These are phyloP conservation scores for Colletotrichum tropicicola DNA, from an alignment of 2,329 filamentous ascomycete genomes.

Conservation along the genomic window DNA sequence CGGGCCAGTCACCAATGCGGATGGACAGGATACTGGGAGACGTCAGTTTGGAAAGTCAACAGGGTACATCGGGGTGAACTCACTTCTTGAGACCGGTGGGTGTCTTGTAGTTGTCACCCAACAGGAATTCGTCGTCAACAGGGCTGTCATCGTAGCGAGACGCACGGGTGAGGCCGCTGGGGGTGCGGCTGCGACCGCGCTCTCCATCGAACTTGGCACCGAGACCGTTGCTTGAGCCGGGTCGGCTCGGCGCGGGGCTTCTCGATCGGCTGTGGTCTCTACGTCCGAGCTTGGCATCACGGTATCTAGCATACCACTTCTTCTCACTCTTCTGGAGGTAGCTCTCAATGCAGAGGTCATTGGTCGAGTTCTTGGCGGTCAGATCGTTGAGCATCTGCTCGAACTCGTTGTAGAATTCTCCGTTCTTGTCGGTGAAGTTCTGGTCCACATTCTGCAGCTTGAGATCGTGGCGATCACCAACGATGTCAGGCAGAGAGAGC, in stretches of 20 bases:
- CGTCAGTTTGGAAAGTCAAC: not conserved
- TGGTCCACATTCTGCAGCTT: slow-evolving; percentile 73
- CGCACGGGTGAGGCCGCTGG: slow-evolving; percentile 40
- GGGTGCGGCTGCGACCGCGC: slow-evolving; percentile 34
- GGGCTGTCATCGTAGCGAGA: slow-evolving; percentile 25
- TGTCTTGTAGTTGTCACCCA: slow-evolving; percentile 64
- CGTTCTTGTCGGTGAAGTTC: slow-evolving; percentile 72
- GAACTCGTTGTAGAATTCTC: slow-evolving; percentile 68
- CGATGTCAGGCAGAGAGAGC: slow-evolving; percentile 64
- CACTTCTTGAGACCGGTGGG: slow-evolving; percentile 64
- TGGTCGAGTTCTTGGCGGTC: slow-evolving; percentile 63
- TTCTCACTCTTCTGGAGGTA: slow-evolving; percentile 73
- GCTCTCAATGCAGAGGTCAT: slow-evolving; percentile 70
- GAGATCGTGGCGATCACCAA: slow-evolving; percentile 69
- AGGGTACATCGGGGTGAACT: slow-evolving; percentile 40
- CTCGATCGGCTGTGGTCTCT: slow-evolving; percentile 44
- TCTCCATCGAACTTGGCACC: slow-evolving; percentile 32
- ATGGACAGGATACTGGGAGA: slow-evolving; percentile 49
- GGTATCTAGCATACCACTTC: slow-evolving; percentile 70
- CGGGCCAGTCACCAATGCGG: slow-evolving; percentile 70
- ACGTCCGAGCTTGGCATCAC: slow-evolving; percentile 65
- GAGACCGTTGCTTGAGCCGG: slow-evolving; percentile 31
- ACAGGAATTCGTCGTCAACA: slow-evolving; percentile 55
- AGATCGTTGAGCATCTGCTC: slow-evolving; percentile 64
- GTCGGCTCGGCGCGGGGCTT: slow-evolving; percentile 35